Percentiles rank a stretch among this genome's conserved stretches.
Evolutionary conservation across 805 yeast species (phyloP).

Genomic region (Nakazawaea anatomiae): DNA sequence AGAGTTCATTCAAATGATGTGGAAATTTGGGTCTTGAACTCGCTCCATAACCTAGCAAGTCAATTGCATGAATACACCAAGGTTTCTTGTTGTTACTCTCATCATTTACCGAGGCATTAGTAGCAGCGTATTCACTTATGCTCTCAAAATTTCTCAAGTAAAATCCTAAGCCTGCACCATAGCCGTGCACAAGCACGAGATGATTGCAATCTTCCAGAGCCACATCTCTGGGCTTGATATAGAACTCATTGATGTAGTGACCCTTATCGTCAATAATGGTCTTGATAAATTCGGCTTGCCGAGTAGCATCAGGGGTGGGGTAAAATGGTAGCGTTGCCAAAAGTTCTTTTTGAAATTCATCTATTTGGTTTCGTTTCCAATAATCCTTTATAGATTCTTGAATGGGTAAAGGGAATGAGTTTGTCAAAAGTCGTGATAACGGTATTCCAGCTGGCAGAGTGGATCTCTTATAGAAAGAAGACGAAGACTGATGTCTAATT

Average conservation of each 20-base stretch:
- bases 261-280: conserved; percentile 48
- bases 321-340: conserved; percentile 54
- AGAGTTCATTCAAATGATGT: conserved; percentile 28
- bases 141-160: conserved; percentile 63
- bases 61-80: conserved; percentile 83
- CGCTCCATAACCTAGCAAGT: conserved; percentile 85
- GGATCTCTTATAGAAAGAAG: conserved; percentile 36
- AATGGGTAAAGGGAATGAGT: conserved; percentile 52
- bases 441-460: conserved; percentile 70
- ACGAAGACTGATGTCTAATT: neutral
- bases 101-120: conserved; percentile 10
- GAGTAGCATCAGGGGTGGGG: conserved; percentile 44
- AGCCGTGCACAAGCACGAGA: conserved; percentile 83
- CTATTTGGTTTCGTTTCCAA: conserved; percentile 20
- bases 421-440: conserved; percentile 42
- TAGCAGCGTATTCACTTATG: conserved; percentile 15
- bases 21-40: conserved; percentile 75
- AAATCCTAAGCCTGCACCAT: conserved; percentile 86
- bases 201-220: conserved; percentile 25
- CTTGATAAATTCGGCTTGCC: conserved; percentile 41
- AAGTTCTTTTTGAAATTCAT: conserved; percentile 34
- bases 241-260: conserved; percentile 71
- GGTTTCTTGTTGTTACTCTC: conserved; percentile 20
- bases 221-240: conserved; percentile 35
- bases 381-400: conserved; percentile 51